Percentiles rank a stretch among this genome's conserved stretches.
These are phyloP conservation scores for Coelastrella sp. DNA, from an alignment of 139 green algal species.

Conservation along the genomic window DNA sequence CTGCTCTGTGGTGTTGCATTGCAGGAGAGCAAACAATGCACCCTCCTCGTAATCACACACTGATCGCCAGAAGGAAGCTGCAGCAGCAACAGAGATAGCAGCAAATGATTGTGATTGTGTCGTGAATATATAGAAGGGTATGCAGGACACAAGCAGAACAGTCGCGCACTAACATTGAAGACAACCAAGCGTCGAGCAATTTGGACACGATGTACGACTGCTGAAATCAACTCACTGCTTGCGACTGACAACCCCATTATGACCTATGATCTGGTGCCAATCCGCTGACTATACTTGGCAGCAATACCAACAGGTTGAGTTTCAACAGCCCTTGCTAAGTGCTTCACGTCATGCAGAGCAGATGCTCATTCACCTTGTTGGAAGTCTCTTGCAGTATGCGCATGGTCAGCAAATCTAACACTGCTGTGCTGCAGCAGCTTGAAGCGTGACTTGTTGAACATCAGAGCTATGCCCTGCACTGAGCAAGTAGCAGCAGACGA, in stretches of 20 bases:
- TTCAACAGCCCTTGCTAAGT: too few relatives aligned
- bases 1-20: neutral
- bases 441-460: neutral
- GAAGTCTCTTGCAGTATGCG: neutral
- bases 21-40: conserved; percentile 26
- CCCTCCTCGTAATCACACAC: conserved; percentile 4
- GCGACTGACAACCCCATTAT: too few relatives aligned
- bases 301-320: too few relatives aligned
- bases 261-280: too few relatives aligned
- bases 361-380: neutral
- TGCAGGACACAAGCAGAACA: too few relatives aligned
- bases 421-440: neutral
- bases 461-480: conserved; percentile 8
- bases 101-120: neutral
- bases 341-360: too few relatives aligned
- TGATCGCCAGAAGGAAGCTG: conserved; percentile 5
- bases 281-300: too few relatives aligned
- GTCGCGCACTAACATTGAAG: too few relatives aligned
- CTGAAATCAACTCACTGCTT: too few relatives aligned
- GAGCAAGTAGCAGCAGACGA: neutral
- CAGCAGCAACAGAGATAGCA: neutral
- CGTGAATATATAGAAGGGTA: too few relatives aligned
- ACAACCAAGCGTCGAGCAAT: too few relatives aligned
- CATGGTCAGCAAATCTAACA: conserved; percentile 7
- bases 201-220: too few relatives aligned